Evolutionary conservation across 768 basidiomycete genomes (phyloP).

Genomic region (Agrocybe chaxingu): DNA sequence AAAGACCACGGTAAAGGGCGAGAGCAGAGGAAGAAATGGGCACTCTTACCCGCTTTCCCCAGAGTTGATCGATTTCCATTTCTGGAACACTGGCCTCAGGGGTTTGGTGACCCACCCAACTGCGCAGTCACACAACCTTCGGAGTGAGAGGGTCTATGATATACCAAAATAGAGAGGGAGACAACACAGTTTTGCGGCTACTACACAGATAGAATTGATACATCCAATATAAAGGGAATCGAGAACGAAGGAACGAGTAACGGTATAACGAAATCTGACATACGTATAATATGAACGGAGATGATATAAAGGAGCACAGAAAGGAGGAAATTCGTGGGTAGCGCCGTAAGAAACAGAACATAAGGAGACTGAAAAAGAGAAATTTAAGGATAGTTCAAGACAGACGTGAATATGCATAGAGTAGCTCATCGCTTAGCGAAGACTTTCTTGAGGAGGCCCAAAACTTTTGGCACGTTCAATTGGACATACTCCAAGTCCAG

Average conservation of each 20-base stretch:
- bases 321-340: neutral
- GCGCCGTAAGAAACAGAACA: constrained; percentile 3
- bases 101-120: neutral
- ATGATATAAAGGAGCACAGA: constrained; percentile 1
- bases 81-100: neutral
- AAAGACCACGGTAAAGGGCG: no score
- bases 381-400: constrained; percentile 3
- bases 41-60: no score
- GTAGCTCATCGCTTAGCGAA: constrained; percentile 74
- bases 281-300: neutral
- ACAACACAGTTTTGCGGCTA: constrained; percentile 14
- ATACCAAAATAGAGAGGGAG: constrained; percentile 7
- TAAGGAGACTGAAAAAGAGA: constrained; percentile 2
- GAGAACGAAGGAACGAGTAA: constrained; percentile 12
- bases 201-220: constrained; percentile 28
- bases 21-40: no score
- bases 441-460: constrained; percentile 90
- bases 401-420: constrained; percentile 5
- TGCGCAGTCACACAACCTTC: neutral
- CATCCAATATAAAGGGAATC: constrained; percentile 25
- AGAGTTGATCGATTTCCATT: no score
- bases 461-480: constrained; percentile 92
- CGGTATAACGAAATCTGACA: constrained; percentile 12
- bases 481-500: constrained; percentile 98
- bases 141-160: neutral